Evolutionary conservation across 495 filamentous ascomycete species (phyloP), one percentile per base, ranked within the genome.

Genomic region (Daldinia vernicosa): DNA sequence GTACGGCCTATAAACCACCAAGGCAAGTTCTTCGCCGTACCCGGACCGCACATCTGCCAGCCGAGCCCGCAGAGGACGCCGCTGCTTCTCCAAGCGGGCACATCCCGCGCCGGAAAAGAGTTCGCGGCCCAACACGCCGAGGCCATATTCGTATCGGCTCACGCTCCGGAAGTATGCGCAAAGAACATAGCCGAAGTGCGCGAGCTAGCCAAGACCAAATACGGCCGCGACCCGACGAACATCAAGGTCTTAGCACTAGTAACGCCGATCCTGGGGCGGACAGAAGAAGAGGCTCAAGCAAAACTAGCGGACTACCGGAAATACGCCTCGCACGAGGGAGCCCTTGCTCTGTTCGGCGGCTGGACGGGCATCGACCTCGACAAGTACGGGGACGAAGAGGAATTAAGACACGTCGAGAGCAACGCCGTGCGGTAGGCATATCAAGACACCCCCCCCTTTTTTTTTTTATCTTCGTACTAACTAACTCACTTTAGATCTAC

Each of bases 31-130:
- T 91, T 88, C 80, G 79, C 74, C 4, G 88, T 92, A 0, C 89
- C 88, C 0, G 90, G 89, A 0, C 89, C 88, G 9, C 88, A 90
- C 67, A 84, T 91, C 75, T 84, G 82, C 60, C 85, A 90, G 55
- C 90, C 90, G 3, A 86, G 83, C 54, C 88, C 87, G 5, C 90
- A 92, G 66, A 80, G 90, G 19, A 90, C 89, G 14, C 90, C 90
- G 0, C 78, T 92, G 15, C 79, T 91, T 6, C 76, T 90, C 5
- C 89, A 91, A 76, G 89, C 89, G 0, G 89, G 89, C 2, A 88
- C 88, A 1, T 90, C 88, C 0, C 83, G 84, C 35, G 84, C 88
- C 0, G 89, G 89, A 3, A 89, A 88, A 76, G 57, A 80, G 66
- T 92, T 92, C 66, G 89, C 88, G 0, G 87, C 88, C 0, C 84